Evolutionary conservation across 768 basidiomycete genomes (phyloP), one percentile per base, ranked within the genome.

Genomic region (Lyophyllum semitale): DNA sequence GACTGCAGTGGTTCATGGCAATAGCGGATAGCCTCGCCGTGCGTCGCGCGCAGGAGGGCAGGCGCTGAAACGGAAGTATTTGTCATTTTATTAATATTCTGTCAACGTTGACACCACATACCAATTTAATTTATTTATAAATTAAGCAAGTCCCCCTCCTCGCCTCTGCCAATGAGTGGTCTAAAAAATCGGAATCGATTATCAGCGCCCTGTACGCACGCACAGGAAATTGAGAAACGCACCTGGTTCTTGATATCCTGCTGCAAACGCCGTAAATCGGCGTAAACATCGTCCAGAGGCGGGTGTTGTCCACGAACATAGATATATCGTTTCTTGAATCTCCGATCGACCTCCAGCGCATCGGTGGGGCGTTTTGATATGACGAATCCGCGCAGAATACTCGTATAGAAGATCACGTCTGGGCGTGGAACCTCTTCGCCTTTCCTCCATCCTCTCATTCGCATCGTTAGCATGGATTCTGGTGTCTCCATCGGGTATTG

Each of bases 311-410:
- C 71, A 4, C 41, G 57, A 8, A 35, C 55, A 50, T 75, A 72
- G 15, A 48, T 22, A 29, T 61, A 60, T 11, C 62, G 52, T 1
- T 48, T 32, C 50, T 54, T 18, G 57, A 63, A 42, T 44, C 71
- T 68, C 32, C 38, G 37, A 44, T 64, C 67, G 8, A 78, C 69
- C 44, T 68, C 63, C 17, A 61, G 60, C 4, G 75, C 73, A 7
- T 65, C 68, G n/a, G 52, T 41, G 8, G 72, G 48, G 25, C 66
- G 60, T 25, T 60, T 61, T 3, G 70, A 59, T 11, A 66, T 30
- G 20, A 78, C 55, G 29, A 79, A 75, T 17, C 74, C 75, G 1
- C 68, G 66, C 48, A 81, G 51, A 45, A 76, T 62, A 37, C 70
- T 72, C 0, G 72, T 71, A 40, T 80, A 75, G 1, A 70, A 61